phyloP scores from a whole-genome alignment of 1,139 yeast species.

The Trichomonascaceae sp. region DNA sequence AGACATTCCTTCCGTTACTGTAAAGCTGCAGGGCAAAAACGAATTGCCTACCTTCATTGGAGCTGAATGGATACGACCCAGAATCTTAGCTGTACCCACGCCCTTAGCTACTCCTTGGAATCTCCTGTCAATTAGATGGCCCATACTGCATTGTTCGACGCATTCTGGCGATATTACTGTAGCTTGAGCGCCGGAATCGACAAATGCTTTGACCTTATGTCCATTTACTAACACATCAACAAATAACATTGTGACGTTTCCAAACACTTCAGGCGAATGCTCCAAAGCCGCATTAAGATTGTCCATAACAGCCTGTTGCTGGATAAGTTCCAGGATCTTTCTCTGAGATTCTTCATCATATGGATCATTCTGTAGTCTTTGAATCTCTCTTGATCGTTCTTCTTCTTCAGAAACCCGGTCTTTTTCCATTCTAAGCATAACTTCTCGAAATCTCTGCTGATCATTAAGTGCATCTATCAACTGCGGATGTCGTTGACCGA shows the following conservation, averaged over 20 bases:
- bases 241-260: constrained; percentile 76
- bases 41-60: constrained; percentile 71
- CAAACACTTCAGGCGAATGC: constrained; percentile 84
- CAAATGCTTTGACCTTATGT: constrained; percentile 78
- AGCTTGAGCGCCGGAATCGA: constrained; percentile 92
- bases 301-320: constrained; percentile 69
- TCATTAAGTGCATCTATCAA: constrained; percentile 42
- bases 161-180: constrained; percentile 75
- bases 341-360: constrained; percentile 69
- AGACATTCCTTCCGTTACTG: constrained; percentile 62
- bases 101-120: constrained; percentile 83
- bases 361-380: constrained; percentile 53
- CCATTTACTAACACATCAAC: constrained; percentile 75
- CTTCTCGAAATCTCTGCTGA: constrained; percentile 46
- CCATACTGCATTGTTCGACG: constrained; percentile 67
- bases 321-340: constrained; percentile 60
- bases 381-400: constrained; percentile 45
- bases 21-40: constrained; percentile 71
- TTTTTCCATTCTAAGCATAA: constrained; percentile 36
- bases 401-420: constrained; percentile 29
- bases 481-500: constrained; percentile 33
- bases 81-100: constrained; percentile 74
- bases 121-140: constrained; percentile 72
- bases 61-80: constrained; percentile 85
- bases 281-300: constrained; percentile 77